Evolutionary conservation across 108 stramenopile species (phyloP), one percentile per base, ranked within the genome.

Genomic region (Nitzschia palea): DNA sequence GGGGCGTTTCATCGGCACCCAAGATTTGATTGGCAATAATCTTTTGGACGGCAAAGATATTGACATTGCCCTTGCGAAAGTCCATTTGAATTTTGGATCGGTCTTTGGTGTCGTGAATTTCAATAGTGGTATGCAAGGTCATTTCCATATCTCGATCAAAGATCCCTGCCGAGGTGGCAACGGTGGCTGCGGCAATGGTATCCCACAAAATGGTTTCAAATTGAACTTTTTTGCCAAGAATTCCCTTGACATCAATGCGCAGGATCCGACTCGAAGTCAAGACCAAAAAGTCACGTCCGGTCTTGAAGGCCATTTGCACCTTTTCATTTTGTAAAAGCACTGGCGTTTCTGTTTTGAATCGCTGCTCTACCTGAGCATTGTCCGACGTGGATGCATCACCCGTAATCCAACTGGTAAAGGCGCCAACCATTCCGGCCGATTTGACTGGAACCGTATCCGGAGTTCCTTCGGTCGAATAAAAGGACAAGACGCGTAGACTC

Each of bases 271-370:
- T 80, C 3, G 68, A 80, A 29, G 86, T 87, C 31, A 84, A 81
- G n/a, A 87, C 42, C 10, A 83, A 55, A 62, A 85, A 67, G 50
- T 87, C 86, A 31, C 86, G 76, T 0, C 86, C 55, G 18, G 81
- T 84, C 47, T 56, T 71, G 40, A 87, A 87, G 20, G 84, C 86
- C 37, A 87, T 29, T 27, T 83, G 79, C 32, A 87, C 84, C 17
- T 62, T 62, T 59, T 87, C 86, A 61, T 76, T 78, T 2, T 35
- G 44, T 42, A 83, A 69, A 0, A 87, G 64, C 18, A 85, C 59
- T 2, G 80, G 80, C 12, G 47, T 48, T 29, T 67, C 65, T 15
- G 66, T 50, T 44, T 55, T 56, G 58, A 70, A 70, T 12, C 58
- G 58, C 5, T 32, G 15, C 0, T 33, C 45, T 2, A 60, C 37